These are phyloP conservation scores for Furcasterigmium sp. DNA, from an alignment of 2,329 filamentous ascomycete species.

Conservation along the genomic window DNA sequence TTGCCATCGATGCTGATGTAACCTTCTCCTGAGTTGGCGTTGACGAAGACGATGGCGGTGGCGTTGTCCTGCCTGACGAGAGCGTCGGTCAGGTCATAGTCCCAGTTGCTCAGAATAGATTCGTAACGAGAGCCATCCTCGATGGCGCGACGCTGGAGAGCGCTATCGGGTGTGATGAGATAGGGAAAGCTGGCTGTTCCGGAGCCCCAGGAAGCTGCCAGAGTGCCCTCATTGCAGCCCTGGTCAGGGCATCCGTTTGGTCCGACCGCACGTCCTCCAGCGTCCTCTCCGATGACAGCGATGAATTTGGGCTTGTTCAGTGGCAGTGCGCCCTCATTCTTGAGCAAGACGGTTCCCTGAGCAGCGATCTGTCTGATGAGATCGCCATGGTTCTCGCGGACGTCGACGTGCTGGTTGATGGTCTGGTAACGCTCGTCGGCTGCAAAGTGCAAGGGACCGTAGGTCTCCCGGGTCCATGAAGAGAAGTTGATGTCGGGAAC, in stretches of 20 bases:
- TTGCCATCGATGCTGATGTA: constrained; percentile 82
- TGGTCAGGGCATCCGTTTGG: constrained; percentile 76
- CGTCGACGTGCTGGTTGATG: constrained; percentile 79
- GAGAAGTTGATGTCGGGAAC: constrained; percentile 70
- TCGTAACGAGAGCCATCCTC: constrained; percentile 56
- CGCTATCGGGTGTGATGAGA: constrained; percentile 67
- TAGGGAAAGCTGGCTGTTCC: constrained; percentile 72
- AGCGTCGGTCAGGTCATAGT: constrained; percentile 53
- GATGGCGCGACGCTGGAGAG: constrained; percentile 58
- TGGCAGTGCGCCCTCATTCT: constrained; percentile 74
- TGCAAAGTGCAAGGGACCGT: constrained; percentile 60
- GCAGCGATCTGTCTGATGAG: constrained; percentile 73
- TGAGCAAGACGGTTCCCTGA: constrained; percentile 81
- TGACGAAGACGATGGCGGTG: constrained; percentile 82
- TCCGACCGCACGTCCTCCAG: constrained; percentile 67
- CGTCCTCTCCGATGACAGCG: constrained; percentile 77
- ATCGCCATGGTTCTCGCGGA: constrained; percentile 66
- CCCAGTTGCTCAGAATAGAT: constrained; percentile 61
- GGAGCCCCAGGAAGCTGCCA: constrained; percentile 77
- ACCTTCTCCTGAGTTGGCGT: constrained; percentile 80
- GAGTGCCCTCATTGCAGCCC: constrained; percentile 51
- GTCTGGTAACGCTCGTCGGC: constrained; percentile 57
- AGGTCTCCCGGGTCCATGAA: constrained; percentile 78
- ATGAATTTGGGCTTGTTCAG: constrained; percentile 73
- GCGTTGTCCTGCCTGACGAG: constrained; percentile 59